Base-by-base conservation (phyloP, 441 rosid genomes). In the Manihot esculenta region DNA sequence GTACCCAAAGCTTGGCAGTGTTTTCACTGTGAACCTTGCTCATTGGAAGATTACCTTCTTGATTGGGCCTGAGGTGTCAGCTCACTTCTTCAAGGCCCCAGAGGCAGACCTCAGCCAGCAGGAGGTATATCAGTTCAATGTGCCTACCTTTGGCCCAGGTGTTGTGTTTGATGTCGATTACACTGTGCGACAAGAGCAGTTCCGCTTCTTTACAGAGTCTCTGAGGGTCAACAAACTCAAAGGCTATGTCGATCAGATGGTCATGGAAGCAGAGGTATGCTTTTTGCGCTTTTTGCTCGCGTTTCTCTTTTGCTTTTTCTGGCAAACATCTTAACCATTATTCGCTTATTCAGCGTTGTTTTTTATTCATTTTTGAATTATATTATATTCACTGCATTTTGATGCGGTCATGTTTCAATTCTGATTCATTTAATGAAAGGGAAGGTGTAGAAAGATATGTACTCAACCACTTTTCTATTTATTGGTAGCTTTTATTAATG, bases 121-220 rank as follows among this genome's bases (percentile, higher is more conserved):
- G 80, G 99, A 96, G 76, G 97, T 96, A 8, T 96, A 96, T 76
- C 96, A 88, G 72, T 96, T 96, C 89, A 96, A 96, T 73, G 99
- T 96, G 62, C 99, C 98, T 2, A 89, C 97, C 66, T 96, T 96
- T 70, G 99, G 99, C 14, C 99, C 97, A 7, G 98, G 98, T 24
- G 99, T 96, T 55, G 99, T 96, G 64, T 96, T 96, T 66, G 98
- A 90, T 74, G 99, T 96, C 5, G 96, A 96, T 73, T 96, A 96
- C 74, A 74, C 93, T 3, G 57, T 96, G 27, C 87, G 99, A 51
- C 99, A 93, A 76, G 99, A 96, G 83, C 98, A 96, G 79, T 96
- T 96, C 73, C 87, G 99, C 62, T 96, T 96, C 85, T 96, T 96
- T 60, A 94, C 98, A 0, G 99, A 94, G 81, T 79, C 98, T 11